These are phyloP conservation scores for Posidonia oceanica DNA, from an alignment of 116 monocot genomes.

Conservation along the genomic window DNA sequence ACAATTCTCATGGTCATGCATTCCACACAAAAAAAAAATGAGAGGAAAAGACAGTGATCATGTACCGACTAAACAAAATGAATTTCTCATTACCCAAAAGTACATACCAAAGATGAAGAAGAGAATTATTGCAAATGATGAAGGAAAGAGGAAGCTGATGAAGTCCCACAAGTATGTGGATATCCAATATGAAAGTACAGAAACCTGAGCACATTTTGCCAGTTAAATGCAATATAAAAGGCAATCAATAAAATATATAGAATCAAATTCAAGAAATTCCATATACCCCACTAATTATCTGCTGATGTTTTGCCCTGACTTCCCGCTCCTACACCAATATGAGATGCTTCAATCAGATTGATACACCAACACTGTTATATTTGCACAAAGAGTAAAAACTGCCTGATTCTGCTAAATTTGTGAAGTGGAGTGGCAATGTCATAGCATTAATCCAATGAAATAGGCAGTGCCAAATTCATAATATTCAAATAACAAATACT, in stretches of 20 bases:
- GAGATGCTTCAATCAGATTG: not conserved
- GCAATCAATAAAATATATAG: not conserved
- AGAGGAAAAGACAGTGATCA: too few species aligned
- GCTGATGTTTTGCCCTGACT: slow-evolving; percentile 91
- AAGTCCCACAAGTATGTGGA: slow-evolving; percentile 89
- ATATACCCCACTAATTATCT: slow-evolving; percentile 90
- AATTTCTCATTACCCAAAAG: not conserved
- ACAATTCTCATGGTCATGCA: too few species aligned
- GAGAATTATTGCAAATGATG: slow-evolving; percentile 53
- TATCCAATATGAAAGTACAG: slow-evolving; percentile 76
- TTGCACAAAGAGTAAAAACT: too few species aligned
- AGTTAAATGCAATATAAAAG: not conserved
- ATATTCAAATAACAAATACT: too few species aligned
- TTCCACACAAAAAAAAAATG: too few species aligned
- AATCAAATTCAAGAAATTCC: not conserved
- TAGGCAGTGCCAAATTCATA: too few species aligned
- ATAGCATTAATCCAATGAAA: too few species aligned
- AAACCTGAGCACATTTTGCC: slow-evolving; percentile 40
- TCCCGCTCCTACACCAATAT: slow-evolving; percentile 64
- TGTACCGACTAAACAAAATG: too few species aligned
- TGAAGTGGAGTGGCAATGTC: too few species aligned
- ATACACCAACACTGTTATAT: not conserved
- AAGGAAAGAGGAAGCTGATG: slow-evolving; percentile 85
- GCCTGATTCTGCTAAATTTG: too few species aligned
- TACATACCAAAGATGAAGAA: slow-evolving; percentile 76